Evolutionary conservation across 805 yeast species (phyloP).

Genomic region (Saccharomycopsis oosterbeekiorum): DNA sequence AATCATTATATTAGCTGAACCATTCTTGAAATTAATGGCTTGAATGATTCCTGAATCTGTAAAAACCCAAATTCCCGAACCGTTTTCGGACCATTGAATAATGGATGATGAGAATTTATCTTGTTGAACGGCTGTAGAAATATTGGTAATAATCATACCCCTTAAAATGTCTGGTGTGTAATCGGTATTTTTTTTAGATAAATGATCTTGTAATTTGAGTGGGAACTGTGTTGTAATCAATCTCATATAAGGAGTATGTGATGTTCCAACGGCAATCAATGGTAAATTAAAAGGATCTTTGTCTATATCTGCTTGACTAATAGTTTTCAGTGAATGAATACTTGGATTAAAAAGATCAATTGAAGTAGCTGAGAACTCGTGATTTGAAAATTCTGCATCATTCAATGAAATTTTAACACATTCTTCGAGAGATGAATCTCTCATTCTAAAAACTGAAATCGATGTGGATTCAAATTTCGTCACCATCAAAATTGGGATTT

Average conservation of each 20-base stretch:
- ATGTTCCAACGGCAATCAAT: conserved; percentile 54
- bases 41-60: conserved; percentile 62
- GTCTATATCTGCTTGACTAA: not conserved
- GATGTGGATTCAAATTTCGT: conserved; percentile 54
- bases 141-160: conserved; percentile 32
- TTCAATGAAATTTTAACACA: conserved; percentile 47
- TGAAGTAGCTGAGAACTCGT: conserved; percentile 51
- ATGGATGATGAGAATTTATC: conserved; percentile 51
- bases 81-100: conserved; percentile 35
- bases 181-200: not conserved
- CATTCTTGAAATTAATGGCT: conserved; percentile 39
- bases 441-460: conserved; percentile 34
- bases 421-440: conserved; percentile 24
- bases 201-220: conserved; percentile 18
- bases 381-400: conserved; percentile 61
- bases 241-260: conserved; percentile 72
- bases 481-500: conserved; percentile 36
- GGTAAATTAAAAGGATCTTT: conserved; percentile 20
- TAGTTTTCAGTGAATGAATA: not conserved
- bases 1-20: conserved; percentile 4
- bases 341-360: conserved; percentile 25
- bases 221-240: conserved; percentile 46
- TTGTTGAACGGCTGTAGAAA: conserved; percentile 51
- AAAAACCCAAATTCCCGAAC: conserved; percentile 51
- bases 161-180: conserved; percentile 22